Conservation (phyloP, 495 filamentous ascomycete species). For the Aspergillus biplanus region DNA sequence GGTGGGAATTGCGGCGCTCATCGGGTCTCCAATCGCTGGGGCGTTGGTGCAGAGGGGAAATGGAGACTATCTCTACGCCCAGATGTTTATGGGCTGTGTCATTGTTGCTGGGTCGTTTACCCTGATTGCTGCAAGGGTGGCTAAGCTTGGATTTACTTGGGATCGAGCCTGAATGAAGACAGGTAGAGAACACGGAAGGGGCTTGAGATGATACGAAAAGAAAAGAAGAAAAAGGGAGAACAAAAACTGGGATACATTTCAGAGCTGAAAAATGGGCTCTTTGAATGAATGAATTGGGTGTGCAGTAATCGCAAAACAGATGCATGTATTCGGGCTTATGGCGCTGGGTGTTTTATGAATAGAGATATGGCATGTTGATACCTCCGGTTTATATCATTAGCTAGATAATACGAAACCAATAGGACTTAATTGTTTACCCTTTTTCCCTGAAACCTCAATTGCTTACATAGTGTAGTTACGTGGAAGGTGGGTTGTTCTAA, state of each 20-base stretch:
- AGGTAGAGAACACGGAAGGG: conserved; percentile 13
- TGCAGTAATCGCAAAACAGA: too few relatives aligned
- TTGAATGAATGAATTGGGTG: too few relatives aligned
- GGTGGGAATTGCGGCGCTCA: conserved; percentile 70
- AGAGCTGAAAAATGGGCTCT: neutral
- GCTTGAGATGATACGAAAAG: conserved; percentile 24
- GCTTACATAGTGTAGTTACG: neutral
- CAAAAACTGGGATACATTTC: neutral
- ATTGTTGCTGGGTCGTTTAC: conserved; percentile 54
- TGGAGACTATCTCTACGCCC: conserved; percentile 60
- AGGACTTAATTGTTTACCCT: too few relatives aligned
- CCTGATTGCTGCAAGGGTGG: conserved; percentile 51
- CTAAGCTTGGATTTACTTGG: conserved; percentile 39
- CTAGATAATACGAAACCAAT: neutral
- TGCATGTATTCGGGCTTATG: neutral
- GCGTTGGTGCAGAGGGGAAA: conserved; percentile 54
- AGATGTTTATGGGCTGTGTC: conserved; percentile 54
- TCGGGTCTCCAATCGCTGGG: conserved; percentile 76
- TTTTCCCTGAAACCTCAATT: neutral
- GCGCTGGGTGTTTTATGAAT: neutral
- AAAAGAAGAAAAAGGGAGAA: neutral
- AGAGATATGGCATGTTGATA: neutral
- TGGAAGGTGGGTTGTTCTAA: neutral
- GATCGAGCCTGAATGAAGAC: conserved; percentile 29
- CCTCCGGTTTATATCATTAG: neutral